Base-by-base conservation (phyloP, 192 early-diverging fungal genomes). In the Coemansia sp. region DNA sequence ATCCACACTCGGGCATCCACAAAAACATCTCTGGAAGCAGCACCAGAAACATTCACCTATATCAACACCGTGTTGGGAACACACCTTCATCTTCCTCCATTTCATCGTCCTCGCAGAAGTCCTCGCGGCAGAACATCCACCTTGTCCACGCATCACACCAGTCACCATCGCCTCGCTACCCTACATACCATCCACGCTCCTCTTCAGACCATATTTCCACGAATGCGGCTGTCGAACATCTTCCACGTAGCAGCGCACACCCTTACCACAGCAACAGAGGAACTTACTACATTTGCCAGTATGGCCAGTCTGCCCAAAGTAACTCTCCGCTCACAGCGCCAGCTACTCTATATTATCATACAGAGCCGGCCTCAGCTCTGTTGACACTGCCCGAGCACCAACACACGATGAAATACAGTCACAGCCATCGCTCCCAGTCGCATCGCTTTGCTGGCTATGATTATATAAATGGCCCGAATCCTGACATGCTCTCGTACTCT, bases 371-470 rank as follows among this genome's bases (percentile, higher is more conserved):
- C 3, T 33, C 17, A 20, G 23, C 28, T 1, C 30, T 30, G 4
- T 30, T 3, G 30, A 31, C 6, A 10, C 17, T 30, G 23, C 52
- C 52, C 14, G 52, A 54, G 17, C 23, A 54, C 20, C 52, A 31
- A 7, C 52, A 54, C 29, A 33, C 10, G 14, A 29, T 29, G 30
- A 4, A 13, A 54, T 22, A 37, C 28, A 55, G 19, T 10, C 14
- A 44, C n/a, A n/a, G n/a, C 6, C 41, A 34, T 31, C 38, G 31
- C 29, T 2, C 14, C 17, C 28, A 20, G 15, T 23, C 23, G 29
- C 61, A 54, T 27, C 52, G 27, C 7, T 33, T 28, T n/a, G n/a
- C 61, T 37, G 38, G 6, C 15, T 25, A 48, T 48, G 23, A 48
- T 23, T 10, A 48, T 25, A 8, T 8, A 9, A 20, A 48, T 14